Base-by-base conservation (phyloP, 768 basidiomycete species). In the Coprinopsis sp. region DNA sequence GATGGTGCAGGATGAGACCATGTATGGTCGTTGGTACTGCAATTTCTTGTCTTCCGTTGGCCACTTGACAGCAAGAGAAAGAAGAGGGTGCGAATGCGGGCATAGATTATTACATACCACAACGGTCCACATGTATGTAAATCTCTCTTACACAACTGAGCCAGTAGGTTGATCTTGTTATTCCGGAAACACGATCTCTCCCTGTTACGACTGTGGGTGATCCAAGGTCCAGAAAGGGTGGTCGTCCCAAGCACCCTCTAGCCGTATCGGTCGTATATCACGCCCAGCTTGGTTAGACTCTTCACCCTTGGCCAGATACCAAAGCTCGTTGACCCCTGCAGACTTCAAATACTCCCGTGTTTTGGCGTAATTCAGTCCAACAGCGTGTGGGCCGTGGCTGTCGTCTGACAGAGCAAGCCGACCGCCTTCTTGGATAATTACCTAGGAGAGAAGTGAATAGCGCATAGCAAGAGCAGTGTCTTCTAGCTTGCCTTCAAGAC, bases 361-460 rank as follows among this genome's bases (percentile, higher is more conserved):
- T 16, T 76, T 72, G 45, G 68, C 58, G 56, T 97, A 99, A 63
- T 97, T 91, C 48, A 91, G 70, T 0, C 92, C 93, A 44, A 98
- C 92, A 7, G 81, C 81, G 24, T 81, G 79, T 2, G 91, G 87
- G 1, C 91, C 92, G 58, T 99, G 96, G 43, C 93, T 94, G 66
- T 98, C 96, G 61, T 98, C 96, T 4, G 95, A 98, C 22, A 99
- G 73, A 16, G 84, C 78, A 52, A 96, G 79, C 19, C 80, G 78
- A 2, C 94, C 96, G 8, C 76, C 78, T 38, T 73, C 64, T 33
- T 72, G 59, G n/a, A 79, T 54, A 47, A 97, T 87, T 19, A 86
- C 58, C 95, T 97, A 59, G 21, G 42, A 16, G 25, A 41, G 24
- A 28, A 38, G 34, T 45, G 22, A 54, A 19, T 16, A 27, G 27